These are phyloP conservation scores for Kwoniella sp. DNA, from an alignment of 768 basidiomycete species.

Conservation along the genomic window DNA sequence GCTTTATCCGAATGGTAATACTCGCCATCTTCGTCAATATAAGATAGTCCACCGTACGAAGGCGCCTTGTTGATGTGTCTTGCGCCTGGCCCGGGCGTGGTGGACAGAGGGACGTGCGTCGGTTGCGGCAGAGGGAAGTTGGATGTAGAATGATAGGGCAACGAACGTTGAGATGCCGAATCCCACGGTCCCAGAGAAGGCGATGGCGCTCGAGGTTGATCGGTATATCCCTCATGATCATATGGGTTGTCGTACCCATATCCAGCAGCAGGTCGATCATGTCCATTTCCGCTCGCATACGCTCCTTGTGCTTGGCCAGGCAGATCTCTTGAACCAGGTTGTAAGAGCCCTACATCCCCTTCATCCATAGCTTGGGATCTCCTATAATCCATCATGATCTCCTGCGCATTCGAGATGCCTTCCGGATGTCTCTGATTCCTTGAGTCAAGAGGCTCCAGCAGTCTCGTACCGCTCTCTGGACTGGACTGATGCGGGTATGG, in stretches of 20 bases:
- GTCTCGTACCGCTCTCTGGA: slow-evolving; percentile 8
- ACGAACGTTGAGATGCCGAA: slow-evolving; percentile 47
- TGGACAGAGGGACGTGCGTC: slow-evolving; percentile 4
- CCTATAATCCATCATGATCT: slow-evolving; percentile 10
- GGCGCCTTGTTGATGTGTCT: slow-evolving; percentile 10
- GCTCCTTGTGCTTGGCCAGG: not conserved
- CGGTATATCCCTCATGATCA: slow-evolving; percentile 4
- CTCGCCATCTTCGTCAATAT: slow-evolving; percentile 48
- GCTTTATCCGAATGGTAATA: slow-evolving; percentile 33
- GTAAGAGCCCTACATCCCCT: slow-evolving; percentile 14
- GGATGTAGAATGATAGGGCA: slow-evolving; percentile 8
- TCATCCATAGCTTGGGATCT: slow-evolving; percentile 1
- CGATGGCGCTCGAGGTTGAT: slow-evolving; percentile 18
- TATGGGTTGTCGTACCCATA: slow-evolving; percentile 29
- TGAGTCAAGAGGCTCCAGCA: slow-evolving; percentile 11
- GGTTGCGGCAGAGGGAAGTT: slow-evolving; percentile 7
- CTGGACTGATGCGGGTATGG: slow-evolving; percentile 20
- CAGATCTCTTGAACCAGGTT: not conserved
- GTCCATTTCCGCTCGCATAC: not conserved
- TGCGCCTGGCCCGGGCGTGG: slow-evolving; percentile 9
- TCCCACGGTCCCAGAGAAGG: slow-evolving; percentile 51
- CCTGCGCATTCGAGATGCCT: not conserved
- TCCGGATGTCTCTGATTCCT: not conserved
- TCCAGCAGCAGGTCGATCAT: not conserved
- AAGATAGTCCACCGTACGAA: slow-evolving; percentile 36